Percentiles rank a stretch among this genome's conserved stretches.
These are phyloP conservation scores for Russula griseocarnosa DNA, from an alignment of 768 basidiomycete genomes.

Conservation along the genomic window DNA sequence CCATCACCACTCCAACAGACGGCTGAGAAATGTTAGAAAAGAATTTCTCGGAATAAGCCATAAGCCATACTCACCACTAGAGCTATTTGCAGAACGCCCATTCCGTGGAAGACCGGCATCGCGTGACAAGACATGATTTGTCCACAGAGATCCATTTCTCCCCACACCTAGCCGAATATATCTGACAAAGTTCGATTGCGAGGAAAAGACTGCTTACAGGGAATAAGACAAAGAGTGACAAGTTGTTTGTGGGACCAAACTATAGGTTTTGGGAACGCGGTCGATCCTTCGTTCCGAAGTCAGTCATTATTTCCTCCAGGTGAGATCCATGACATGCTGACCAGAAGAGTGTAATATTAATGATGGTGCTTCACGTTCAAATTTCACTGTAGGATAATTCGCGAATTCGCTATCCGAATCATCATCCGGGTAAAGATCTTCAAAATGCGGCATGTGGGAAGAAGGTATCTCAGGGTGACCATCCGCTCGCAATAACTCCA, in stretches of 20 bases:
- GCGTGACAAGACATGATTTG: constrained; percentile 32
- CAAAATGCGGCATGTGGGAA: constrained; percentile 29
- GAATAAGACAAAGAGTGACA: constrained; percentile 19
- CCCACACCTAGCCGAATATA: constrained; percentile 22
- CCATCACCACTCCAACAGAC: constrained; percentile 31
- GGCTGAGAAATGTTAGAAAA: constrained; percentile 27
- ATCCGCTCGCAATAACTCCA: constrained; percentile 17
- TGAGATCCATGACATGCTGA: constrained; percentile 4
- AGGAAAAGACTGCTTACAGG: constrained; percentile 13
- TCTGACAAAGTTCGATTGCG: not conserved
- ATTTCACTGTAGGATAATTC: constrained; percentile 21
- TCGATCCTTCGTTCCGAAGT: constrained; percentile 28
- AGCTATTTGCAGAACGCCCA: constrained; percentile 33
- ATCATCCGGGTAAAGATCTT: constrained; percentile 28
- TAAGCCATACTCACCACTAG: constrained; percentile 26
- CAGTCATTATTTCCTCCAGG: not conserved
- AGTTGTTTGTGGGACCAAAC: constrained; percentile 28
- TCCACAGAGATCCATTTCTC: constrained; percentile 31
- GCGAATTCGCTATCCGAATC: constrained; percentile 12
- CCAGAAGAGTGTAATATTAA: constrained; percentile 36
- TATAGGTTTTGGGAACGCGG: constrained; percentile 34
- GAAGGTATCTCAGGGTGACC: constrained; percentile 7
- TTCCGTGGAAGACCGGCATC: constrained; percentile 36
- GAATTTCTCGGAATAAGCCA: not conserved
- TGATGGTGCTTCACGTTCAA: constrained; percentile 25